A percentile compares a stretch with the other conserved stretches of the same genome.
Conservation (phyloP, 768 basidiomycete species). For the Tricholoma sp. region DNA sequence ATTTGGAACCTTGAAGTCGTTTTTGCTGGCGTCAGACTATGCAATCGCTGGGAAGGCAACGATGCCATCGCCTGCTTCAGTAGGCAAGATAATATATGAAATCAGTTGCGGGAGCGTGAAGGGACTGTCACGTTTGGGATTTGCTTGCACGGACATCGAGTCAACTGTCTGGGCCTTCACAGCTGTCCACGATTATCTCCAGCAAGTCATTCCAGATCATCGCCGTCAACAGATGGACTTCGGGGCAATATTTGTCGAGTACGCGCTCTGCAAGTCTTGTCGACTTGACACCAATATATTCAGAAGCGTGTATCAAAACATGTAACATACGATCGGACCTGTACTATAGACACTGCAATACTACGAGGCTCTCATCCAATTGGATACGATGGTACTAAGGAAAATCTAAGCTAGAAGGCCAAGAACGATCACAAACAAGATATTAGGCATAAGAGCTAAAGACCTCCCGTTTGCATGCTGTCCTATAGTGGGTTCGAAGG, state of each 20-base stretch:
- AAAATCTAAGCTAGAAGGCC: not conserved
- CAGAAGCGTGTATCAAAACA: not conserved
- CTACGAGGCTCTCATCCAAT: not conserved
- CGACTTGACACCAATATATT: not conserved
- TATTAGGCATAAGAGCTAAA: not conserved
- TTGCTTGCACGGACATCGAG: not conserved
- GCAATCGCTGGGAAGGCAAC: not conserved
- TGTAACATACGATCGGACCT: not conserved
- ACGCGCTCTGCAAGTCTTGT: not conserved
- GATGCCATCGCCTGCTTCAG: not conserved
- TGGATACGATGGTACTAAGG: no score
- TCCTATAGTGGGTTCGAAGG: not conserved
- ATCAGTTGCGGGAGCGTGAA: not conserved
- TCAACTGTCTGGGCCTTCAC: not conserved
- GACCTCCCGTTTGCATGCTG: not conserved
- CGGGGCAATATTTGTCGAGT: not conserved
- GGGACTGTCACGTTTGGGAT: not conserved
- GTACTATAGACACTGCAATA: not conserved
- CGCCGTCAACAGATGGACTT: not conserved
- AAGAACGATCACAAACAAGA: not conserved
- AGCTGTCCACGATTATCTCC: not conserved
- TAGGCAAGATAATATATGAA: not conserved
- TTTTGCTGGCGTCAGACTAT: not conserved
- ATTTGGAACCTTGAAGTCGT: not conserved
- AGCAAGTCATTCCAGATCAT: not conserved